Conservation (phyloP, 352 stramenopile genomes). For the Phytopythium cucurbitacearum region DNA sequence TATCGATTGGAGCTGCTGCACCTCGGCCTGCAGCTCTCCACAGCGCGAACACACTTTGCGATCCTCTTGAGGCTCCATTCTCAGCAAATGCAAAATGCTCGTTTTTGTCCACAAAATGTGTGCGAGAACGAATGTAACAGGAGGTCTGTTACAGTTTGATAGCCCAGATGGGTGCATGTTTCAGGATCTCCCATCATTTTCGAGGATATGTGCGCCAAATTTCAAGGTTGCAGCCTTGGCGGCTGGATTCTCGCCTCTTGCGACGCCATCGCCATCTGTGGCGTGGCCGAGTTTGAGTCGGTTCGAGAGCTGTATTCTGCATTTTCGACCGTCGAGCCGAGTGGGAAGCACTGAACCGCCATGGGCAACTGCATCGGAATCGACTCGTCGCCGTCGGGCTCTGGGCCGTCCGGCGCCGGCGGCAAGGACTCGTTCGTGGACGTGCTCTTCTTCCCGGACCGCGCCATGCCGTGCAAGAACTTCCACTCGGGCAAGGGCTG, state of each 20-base stretch:
- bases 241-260: too few species aligned
- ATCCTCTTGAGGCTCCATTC: neutral
- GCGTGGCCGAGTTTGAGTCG: too few species aligned
- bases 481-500: constrained; percentile 40
- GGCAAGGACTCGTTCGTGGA: constrained; percentile 59
- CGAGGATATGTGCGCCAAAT: too few species aligned
- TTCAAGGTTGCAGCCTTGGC: too few species aligned
- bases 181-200: too few species aligned
- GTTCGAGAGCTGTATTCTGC: neutral
- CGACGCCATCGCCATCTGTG: too few species aligned
- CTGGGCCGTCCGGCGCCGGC: neutral
- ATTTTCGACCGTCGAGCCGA: neutral
- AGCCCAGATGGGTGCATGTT: too few species aligned
- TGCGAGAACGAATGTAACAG: too few species aligned
- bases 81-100: too few species aligned
- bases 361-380: constrained; percentile 66
- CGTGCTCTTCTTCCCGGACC: constrained; percentile 72
- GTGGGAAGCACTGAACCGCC: too few species aligned
- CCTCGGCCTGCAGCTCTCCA: neutral
- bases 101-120: too few species aligned
- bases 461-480: constrained; percentile 53
- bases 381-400: neutral
- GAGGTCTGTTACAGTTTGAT: too few species aligned
- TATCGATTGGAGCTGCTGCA: neutral
- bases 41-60: constrained; percentile 1